These are phyloP conservation scores for Obba rivulosa DNA, from an alignment of 768 basidiomycete species.

Conservation along the genomic window DNA sequence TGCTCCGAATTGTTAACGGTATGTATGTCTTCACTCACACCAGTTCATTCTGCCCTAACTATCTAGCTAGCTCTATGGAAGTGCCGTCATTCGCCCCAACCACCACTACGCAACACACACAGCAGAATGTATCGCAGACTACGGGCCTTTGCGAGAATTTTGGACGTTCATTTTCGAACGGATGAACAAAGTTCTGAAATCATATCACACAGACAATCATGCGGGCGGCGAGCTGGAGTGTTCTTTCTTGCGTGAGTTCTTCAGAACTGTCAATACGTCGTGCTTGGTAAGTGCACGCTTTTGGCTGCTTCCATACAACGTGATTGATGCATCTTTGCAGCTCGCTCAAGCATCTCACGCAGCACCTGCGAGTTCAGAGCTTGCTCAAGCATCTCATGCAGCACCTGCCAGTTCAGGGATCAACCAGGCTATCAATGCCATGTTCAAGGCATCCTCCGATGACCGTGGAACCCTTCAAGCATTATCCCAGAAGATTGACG, in stretches of 20 bases:
- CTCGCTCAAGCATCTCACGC: neutral
- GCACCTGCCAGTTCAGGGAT: neutral
- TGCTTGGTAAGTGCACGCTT: too few relatives aligned
- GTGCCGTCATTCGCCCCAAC: constrained; percentile 27
- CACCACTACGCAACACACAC: constrained; percentile 33
- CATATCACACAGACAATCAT: constrained; percentile 30
- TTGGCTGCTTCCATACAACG: too few relatives aligned
- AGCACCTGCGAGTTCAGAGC: neutral
- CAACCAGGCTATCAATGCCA: neutral
- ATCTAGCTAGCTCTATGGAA: constrained; percentile 25
- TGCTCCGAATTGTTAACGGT: constrained; percentile 17
- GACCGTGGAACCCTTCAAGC: neutral
- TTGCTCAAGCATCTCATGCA: neutral
- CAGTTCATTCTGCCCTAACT: too few relatives aligned
- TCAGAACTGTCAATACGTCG: neutral
- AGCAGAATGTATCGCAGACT: constrained; percentile 20
- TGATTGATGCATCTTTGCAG: too few relatives aligned
- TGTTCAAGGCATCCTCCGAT: neutral
- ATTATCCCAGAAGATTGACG: too few relatives aligned
- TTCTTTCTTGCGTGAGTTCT: constrained; percentile 1
- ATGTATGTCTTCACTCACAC: neutral
- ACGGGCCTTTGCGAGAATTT: constrained; percentile 31
- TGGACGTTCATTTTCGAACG: constrained; percentile 34
- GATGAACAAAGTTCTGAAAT: constrained; percentile 32
- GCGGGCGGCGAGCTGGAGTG: constrained; percentile 21